phyloP scores from a whole-genome alignment of 2,329 filamentous ascomycete genomes.

The Alternaria sp. region DNA sequence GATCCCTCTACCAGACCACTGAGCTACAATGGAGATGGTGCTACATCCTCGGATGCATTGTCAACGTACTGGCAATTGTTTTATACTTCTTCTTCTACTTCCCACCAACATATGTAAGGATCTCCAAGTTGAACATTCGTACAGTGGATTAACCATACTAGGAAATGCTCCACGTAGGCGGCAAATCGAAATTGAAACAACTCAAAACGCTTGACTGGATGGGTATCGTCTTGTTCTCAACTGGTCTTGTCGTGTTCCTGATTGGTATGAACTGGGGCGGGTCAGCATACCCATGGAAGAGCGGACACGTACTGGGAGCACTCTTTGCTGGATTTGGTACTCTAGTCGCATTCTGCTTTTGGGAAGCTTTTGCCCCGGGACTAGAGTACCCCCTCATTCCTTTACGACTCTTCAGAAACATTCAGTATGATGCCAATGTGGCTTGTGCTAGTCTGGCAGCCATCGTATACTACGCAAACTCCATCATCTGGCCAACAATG shows the following conservation, averaged over 20 bases:
- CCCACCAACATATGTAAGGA: conserved; percentile 43
- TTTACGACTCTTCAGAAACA: conserved; percentile 49
- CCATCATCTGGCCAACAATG: conserved; percentile 46
- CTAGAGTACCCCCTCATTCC: conserved; percentile 51
- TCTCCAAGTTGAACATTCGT: not conserved
- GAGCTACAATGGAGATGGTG: conserved; percentile 46
- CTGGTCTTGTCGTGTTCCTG: conserved; percentile 57
- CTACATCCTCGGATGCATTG: conserved; percentile 43
- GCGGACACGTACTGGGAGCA: conserved; percentile 47
- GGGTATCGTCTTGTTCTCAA: conserved; percentile 58
- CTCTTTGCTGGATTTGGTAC: conserved; percentile 45
- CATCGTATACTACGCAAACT: conserved; percentile 48
- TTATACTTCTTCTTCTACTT: conserved; percentile 51
- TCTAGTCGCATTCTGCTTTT: conserved; percentile 44
- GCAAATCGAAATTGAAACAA: conserved; percentile 47
- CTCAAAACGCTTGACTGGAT: conserved; percentile 56
- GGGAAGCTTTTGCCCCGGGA: conserved; percentile 36
- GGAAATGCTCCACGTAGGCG: conserved; percentile 47
- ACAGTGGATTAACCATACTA: conserved; percentile 9
- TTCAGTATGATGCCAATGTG: conserved; percentile 44
- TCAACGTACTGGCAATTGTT: conserved; percentile 37
- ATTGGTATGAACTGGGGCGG: conserved; percentile 58
- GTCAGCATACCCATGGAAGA: conserved; percentile 48
- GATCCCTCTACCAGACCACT: conserved; percentile 42
- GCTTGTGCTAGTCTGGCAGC: conserved; percentile 45